These are phyloP conservation scores for Naganishia cerealis DNA, from an alignment of 1,284 basidiomycete genomes.

Conservation along the genomic window DNA sequence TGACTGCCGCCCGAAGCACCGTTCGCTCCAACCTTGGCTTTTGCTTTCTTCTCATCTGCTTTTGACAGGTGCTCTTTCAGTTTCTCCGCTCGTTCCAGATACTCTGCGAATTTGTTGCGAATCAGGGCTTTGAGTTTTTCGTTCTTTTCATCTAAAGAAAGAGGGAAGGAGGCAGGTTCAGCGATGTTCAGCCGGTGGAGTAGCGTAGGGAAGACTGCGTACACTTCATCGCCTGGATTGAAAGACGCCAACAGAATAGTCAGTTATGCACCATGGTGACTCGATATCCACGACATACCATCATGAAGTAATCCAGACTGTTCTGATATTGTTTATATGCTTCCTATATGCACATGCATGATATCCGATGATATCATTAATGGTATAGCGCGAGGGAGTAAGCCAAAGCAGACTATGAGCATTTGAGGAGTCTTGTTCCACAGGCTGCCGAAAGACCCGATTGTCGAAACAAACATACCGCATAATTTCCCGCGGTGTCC, in stretches of 20 bases:
- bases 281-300: constrained; percentile 55
- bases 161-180: background rate
- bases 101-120: constrained; percentile 85
- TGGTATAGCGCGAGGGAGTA: background rate
- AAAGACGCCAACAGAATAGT: constrained; percentile 22
- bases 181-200: background rate
- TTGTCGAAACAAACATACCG: constrained; percentile 38
- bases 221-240: constrained; percentile 62
- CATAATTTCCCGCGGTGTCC: constrained; percentile 90
- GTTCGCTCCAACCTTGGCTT: constrained; percentile 75
- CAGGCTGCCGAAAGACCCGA: background rate
- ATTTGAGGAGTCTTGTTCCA: background rate
- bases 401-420: background rate
- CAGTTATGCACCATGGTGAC: background rate
- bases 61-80: constrained; percentile 78
- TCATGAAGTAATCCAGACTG: constrained; percentile 96
- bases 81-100: constrained; percentile 86
- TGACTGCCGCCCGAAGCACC: constrained; percentile 63
- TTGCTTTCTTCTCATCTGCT: constrained; percentile 67
- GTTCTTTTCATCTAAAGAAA: constrained; percentile 82
- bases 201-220: constrained; percentile 40
- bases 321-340: constrained; percentile 94
- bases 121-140: constrained; percentile 87
- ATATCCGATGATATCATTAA: background rate
- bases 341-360: constrained; percentile 56